Base-by-base conservation (phyloP, 345 rosid genomes). In the Salix arbutifolia region DNA sequence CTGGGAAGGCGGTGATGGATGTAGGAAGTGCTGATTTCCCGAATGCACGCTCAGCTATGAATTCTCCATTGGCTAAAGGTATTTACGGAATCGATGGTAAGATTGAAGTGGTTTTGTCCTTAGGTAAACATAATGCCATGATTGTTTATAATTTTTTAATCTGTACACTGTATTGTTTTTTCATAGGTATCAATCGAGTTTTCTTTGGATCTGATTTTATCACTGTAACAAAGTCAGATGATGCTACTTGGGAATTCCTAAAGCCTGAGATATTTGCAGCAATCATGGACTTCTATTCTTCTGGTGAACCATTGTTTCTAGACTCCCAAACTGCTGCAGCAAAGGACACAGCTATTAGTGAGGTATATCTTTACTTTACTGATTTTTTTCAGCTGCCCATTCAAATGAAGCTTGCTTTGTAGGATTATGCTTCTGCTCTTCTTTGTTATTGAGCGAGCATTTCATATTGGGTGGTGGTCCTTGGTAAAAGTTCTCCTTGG, bases 11-110 rank as follows among this genome's bases (percentile, higher is more conserved):
- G 4, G 94, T 96, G 33, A 96, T 96, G 99, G 94, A 93, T 17
- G 87, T 88, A 56, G 99, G 99, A 8, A 96, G 99, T 70, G 80
- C 93, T 2, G 98, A 96, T 82, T 96, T 93, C 67, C 99, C 99
- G 1, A 96, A 89, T 78, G 83, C 91, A 48, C 97, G 98, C 67
- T 74, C 91, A 3, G 92, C 97, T 19, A 79, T 93, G 92, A 81
- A 70, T 75, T 93, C 98, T 3, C 88, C 97, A 0, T 82, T 96
- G 65, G 99, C 98, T 2, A 91, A 87, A 76, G 79, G 96, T 78
- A 84, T 96, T 66, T 96, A 81, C 72, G 91, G 88, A 44, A 86
- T 93, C 62, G 98, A 96, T 70, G 97, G 99, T 91, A 78, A 72
- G 74, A 65, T 75, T 23, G 42, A 42, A 69, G 52, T 46, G 0